These are phyloP conservation scores for Phaffia tasmanica DNA, from an alignment of 768 basidiomycete genomes.

Conservation along the genomic window DNA sequence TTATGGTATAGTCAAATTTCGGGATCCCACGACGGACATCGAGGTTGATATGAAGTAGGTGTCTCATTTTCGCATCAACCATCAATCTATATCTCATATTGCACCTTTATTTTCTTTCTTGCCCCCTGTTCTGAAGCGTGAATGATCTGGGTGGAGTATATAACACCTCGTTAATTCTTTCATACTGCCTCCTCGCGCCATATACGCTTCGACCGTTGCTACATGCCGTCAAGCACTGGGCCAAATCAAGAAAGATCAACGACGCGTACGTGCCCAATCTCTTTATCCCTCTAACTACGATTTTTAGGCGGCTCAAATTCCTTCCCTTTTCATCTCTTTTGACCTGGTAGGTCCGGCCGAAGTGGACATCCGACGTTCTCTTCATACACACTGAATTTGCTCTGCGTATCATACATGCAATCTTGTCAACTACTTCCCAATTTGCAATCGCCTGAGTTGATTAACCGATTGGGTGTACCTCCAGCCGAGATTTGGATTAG, in stretches of 20 bases:
- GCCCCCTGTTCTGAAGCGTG: slow-evolving; percentile 13
- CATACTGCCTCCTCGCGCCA: slow-evolving; percentile 17
- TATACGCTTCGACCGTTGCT: slow-evolving; percentile 22
- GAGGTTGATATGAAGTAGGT: slow-evolving; percentile 24
- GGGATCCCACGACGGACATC: slow-evolving; percentile 11
- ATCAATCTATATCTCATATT: neutral
- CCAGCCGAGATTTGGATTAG: slow-evolving; percentile 5
- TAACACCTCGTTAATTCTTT: slow-evolving; percentile 22
- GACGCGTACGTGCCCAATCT: neutral
- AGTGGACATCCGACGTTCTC: slow-evolving; percentile 12
- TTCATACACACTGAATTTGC: slow-evolving; percentile 21
- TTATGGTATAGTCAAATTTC: slow-evolving; percentile 10
- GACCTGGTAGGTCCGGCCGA: neutral
- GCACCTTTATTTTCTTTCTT: neutral
- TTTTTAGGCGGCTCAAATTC: neutral
- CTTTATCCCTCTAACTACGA: neutral
- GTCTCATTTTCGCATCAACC: neutral
- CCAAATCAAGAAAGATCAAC: slow-evolving; percentile 16
- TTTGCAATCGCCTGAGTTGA: slow-evolving; percentile 3
- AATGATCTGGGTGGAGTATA: slow-evolving; percentile 20
- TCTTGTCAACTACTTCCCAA: neutral
- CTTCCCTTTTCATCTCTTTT: neutral
- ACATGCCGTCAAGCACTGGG: slow-evolving; percentile 24
- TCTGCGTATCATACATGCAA: slow-evolving; percentile 21
- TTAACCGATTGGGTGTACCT: slow-evolving; percentile 2